phyloP scores from a whole-genome alignment of 1,284 basidiomycete genomes.

The Cystobasidiaceae sp. region DNA sequence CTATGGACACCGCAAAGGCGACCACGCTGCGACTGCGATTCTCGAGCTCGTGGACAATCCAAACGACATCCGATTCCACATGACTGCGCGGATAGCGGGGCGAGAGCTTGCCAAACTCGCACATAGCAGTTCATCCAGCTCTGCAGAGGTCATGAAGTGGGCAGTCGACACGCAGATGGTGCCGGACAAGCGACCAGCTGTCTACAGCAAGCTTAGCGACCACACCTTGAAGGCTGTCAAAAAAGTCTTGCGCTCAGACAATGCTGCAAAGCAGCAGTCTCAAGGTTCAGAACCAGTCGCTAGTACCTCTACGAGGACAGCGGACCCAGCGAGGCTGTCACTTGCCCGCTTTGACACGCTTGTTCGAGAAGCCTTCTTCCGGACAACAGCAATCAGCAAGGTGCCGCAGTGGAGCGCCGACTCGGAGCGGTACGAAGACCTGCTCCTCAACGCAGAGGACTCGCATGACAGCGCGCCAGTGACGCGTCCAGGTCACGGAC shows the following conservation, averaged over 20 bases:
- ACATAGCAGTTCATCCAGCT: background rate
- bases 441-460: background rate
- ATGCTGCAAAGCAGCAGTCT: background rate
- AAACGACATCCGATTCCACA: slow-evolving; percentile 76
- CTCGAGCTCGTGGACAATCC: slow-evolving; percentile 92
- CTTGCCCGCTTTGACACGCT: slow-evolving; percentile 7
- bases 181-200: background rate
- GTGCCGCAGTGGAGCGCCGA: slow-evolving; percentile 23
- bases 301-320: background rate
- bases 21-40: slow-evolving; percentile 89
- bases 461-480: background rate
- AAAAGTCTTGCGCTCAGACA: slow-evolving; percentile 15
- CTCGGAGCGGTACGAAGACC: slow-evolving; percentile 1
- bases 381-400: slow-evolving; percentile 13
- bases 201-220: slow-evolving; percentile 6
- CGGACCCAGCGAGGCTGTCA: background rate
- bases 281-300: no score
- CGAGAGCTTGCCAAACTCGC: slow-evolving; percentile 54
- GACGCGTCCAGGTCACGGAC: slow-evolving; percentile 12
- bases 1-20: slow-evolving; percentile 78
- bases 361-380: slow-evolving; percentile 22
- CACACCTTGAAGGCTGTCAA: background rate
- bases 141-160: background rate
- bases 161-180: background rate
- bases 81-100: slow-evolving; percentile 75